A percentile compares a stretch with the other conserved stretches of the same genome.
These are phyloP conservation scores for Wallacemonas sp. DNA, from an alignment of 208 protist species.

Conservation along the genomic window DNA sequence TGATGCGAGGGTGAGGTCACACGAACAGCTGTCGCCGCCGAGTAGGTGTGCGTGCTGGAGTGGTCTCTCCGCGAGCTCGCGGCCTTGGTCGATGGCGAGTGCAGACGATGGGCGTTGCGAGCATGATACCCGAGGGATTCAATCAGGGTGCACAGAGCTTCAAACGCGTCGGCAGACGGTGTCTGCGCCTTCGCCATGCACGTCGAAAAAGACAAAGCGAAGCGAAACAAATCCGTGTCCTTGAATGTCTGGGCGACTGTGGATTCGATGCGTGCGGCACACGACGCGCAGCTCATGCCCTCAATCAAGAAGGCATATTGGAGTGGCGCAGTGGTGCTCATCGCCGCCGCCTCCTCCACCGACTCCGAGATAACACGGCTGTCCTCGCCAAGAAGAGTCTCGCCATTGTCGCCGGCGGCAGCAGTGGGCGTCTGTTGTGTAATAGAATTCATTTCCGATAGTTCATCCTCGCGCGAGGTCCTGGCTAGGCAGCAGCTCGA, in stretches of 20 bases:
- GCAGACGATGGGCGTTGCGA: background rate
- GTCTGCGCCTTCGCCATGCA: slow-evolving; percentile 20
- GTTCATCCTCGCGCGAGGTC: too few species aligned
- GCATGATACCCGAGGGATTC: slow-evolving; percentile 44
- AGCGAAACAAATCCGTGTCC: background rate
- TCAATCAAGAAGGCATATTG: slow-evolving; percentile 23
- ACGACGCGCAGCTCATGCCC: slow-evolving; percentile 77
- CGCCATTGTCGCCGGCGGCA: too few species aligned
- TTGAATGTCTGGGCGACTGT: slow-evolving; percentile 5
- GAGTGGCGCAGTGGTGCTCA: background rate
- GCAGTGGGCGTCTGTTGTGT: too few species aligned
- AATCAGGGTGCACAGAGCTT: slow-evolving; percentile 34
- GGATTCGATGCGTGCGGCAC: slow-evolving; percentile 52
- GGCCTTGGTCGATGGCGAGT: background rate
- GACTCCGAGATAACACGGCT: too few species aligned
- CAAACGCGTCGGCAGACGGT: background rate
- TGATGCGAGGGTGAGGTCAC: too few species aligned
- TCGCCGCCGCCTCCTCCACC: background rate
- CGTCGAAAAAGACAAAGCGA: slow-evolving; percentile 34
- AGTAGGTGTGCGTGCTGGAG: too few species aligned
- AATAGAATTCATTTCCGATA: too few species aligned
- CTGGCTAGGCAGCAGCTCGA: too few species aligned
- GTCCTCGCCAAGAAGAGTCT: too few species aligned
- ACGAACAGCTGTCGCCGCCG: too few species aligned
- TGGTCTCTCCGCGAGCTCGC: background rate